These are phyloP conservation scores for Acer negundo DNA, from an alignment of 345 rosid species.

Conservation along the genomic window DNA sequence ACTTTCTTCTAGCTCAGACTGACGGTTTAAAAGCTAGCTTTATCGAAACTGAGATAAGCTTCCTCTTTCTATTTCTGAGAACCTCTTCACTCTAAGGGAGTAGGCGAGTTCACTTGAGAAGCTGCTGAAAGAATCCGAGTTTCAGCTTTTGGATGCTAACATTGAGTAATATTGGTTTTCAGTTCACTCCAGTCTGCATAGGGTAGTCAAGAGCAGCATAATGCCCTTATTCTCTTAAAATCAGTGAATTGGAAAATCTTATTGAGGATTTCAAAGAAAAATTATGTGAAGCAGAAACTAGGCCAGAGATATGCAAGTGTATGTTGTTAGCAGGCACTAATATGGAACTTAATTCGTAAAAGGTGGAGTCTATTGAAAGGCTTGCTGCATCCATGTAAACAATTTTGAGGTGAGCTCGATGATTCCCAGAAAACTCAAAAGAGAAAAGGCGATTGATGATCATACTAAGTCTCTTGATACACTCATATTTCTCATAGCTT, in stretches of 20 bases:
- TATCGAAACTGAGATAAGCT: no score
- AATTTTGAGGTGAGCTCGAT: not conserved
- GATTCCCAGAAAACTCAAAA: not conserved
- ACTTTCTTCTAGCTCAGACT: constrained; percentile 31
- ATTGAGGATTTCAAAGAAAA: constrained; percentile 48
- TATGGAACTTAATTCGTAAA: constrained; percentile 52
- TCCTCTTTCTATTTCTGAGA: constrained; percentile 52
- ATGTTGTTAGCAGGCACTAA: constrained; percentile 47
- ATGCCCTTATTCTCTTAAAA: constrained; percentile 21
- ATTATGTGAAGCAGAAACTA: constrained; percentile 47
- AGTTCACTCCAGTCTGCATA: not conserved
- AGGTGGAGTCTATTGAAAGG: constrained; percentile 61
- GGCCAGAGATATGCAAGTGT: constrained; percentile 46
- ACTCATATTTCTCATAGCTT: not conserved
- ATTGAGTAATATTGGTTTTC: no score
- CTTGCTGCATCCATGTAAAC: not conserved
- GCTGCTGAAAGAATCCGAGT: constrained; percentile 42
- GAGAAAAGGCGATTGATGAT: not conserved
- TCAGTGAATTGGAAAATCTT: constrained; percentile 36
- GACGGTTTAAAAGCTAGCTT: no score
- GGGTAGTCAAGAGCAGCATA: constrained; percentile 30
- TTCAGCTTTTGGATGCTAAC: constrained; percentile 30
- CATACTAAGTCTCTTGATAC: not conserved
- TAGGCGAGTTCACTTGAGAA: constrained; percentile 54
- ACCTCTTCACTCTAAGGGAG: constrained; percentile 44